Evolutionary conservation across 805 yeast genomes (phyloP).

Genomic region (Metschnikowia drakensbergensis): DNA sequence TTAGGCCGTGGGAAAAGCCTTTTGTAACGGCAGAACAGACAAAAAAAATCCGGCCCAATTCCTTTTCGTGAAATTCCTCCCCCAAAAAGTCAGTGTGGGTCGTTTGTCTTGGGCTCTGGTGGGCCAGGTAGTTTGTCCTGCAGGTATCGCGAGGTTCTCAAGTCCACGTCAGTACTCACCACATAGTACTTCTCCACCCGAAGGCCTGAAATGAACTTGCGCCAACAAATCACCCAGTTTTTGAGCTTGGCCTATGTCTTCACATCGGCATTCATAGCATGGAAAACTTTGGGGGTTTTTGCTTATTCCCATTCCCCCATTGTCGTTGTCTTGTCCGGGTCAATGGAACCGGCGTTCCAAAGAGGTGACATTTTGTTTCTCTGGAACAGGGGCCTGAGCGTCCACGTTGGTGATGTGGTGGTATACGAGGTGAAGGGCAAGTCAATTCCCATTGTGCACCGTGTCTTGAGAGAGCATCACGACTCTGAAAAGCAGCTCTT

Average conservation of each 20-base stretch:
- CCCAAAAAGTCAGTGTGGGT: too few species aligned
- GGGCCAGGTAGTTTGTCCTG: neutral
- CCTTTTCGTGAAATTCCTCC: too few species aligned
- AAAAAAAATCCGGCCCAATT: too few species aligned
- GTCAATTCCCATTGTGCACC: conserved; percentile 92
- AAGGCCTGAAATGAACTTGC: conserved; percentile 47
- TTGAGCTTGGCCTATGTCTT: conserved; percentile 74
- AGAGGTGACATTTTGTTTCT: conserved; percentile 90
- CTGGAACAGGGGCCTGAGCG: conserved; percentile 73
- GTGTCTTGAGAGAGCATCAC: conserved; percentile 85
- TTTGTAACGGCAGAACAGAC: too few species aligned
- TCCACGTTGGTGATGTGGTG: conserved; percentile 86
- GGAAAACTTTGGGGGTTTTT: conserved; percentile 76
- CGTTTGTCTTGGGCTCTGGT: too few species aligned
- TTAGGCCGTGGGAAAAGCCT: too few species aligned
- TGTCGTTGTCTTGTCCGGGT: conserved; percentile 95
- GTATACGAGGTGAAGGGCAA: conserved; percentile 81
- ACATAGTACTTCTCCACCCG: neutral
- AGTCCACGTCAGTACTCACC: conserved; percentile 2
- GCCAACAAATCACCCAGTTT: conserved; percentile 59
- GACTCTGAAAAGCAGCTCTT: conserved; percentile 57
- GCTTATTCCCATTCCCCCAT: conserved; percentile 88
- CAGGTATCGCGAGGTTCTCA: neutral
- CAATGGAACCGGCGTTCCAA: conserved; percentile 99
- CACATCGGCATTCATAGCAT: conserved; percentile 85